Percentiles rank a stretch among this genome's conserved stretches.
Evolutionary conservation across 2,329 filamentous ascomycete genomes (phyloP).

Genomic region (Microsporum ferrugineum): DNA sequence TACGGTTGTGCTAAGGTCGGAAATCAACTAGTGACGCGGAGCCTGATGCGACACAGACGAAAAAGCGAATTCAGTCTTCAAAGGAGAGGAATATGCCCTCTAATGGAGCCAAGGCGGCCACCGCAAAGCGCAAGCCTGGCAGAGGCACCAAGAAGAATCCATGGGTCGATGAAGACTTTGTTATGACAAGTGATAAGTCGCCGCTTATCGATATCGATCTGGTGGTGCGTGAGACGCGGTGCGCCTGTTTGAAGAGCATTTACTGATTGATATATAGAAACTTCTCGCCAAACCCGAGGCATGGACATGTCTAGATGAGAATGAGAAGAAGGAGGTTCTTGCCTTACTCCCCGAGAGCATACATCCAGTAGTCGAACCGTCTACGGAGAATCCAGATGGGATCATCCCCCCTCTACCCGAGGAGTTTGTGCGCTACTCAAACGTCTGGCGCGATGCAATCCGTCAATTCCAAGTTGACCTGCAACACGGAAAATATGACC

Average conservation of each 20-base stretch:
- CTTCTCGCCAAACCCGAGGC: slow-evolving; percentile 30
- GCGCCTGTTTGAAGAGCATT: not conserved
- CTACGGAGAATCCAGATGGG: slow-evolving; percentile 20
- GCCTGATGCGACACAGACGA: slow-evolving; percentile 17
- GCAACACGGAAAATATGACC: slow-evolving; percentile 43
- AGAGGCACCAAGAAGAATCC: slow-evolving; percentile 25
- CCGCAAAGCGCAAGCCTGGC: slow-evolving; percentile 24
- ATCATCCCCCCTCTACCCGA: slow-evolving; percentile 31
- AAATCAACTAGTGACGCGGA: slow-evolving; percentile 15
- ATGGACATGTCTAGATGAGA: slow-evolving; percentile 33
- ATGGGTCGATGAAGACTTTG: slow-evolving; percentile 29
- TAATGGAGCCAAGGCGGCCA: slow-evolving; percentile 14
- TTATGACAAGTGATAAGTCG: slow-evolving; percentile 31
- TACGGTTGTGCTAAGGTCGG: slow-evolving; percentile 3
- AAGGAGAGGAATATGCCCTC: slow-evolving; percentile 12
- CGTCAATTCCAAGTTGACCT: slow-evolving; percentile 48
- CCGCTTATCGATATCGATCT: slow-evolving; percentile 27
- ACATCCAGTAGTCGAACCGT: slow-evolving; percentile 24
- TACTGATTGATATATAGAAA: slow-evolving; percentile 20
- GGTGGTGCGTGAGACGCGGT: slow-evolving; percentile 23
- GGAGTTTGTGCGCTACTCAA: slow-evolving; percentile 34
- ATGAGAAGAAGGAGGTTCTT: slow-evolving; percentile 32
- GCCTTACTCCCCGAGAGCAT: slow-evolving; percentile 33
- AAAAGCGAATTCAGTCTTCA: slow-evolving; percentile 2
- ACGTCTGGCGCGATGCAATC: slow-evolving; percentile 42